Base-by-base conservation (phyloP, 495 filamentous ascomycete genomes). In the Penicillium canariense region DNA sequence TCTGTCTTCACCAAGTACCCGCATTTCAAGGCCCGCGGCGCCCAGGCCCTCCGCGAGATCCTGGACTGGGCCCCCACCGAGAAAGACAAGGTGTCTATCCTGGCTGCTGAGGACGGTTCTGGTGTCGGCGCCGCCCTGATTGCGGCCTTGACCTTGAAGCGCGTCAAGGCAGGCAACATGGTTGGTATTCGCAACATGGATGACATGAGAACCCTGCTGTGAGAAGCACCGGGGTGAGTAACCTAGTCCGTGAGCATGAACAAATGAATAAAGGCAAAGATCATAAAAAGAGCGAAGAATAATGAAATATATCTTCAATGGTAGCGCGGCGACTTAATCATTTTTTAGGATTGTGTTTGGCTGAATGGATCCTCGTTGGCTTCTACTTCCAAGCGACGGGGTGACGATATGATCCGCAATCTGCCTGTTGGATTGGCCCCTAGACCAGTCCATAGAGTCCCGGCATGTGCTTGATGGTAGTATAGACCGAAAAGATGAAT, bases 1-100 rank as follows among this genome's bases (percentile, higher is more conserved):
- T 93, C 88, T 10, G 91, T 97, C 38, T 97, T 97, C 79, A 96
- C 96, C 80, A 96, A 96, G 71, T 97, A 97, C 74, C 93, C 93
- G 2, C 89, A 96, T 72, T 97, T 97, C 81, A 93, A 96, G 80
- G 82, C 82, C 14, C 88, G 93, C 45, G 91, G 91, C 50, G 93
- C 93, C 4, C 78, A 84, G 60, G 93, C 93, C 18, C 84, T 97
- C 18, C 85, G 91, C 17, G 92, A 97, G 77, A 96, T 97, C 61
- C 81, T 97, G 11, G 91, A 94, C 71, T 97, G 93, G 94, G 79
- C 84, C 3, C 81, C 82, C 45, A 83, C 75, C 9, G 87, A 88
- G 68, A 81, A 87, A 65, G 93, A 97, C 68, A 91, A 90, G 38
- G 84, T 97, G 31, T 82, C 84, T 72, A 87, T 97, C 56, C 60